phyloP scores from a whole-genome alignment of 1,284 basidiomycete genomes.

The Moniliophthora roreri region DNA sequence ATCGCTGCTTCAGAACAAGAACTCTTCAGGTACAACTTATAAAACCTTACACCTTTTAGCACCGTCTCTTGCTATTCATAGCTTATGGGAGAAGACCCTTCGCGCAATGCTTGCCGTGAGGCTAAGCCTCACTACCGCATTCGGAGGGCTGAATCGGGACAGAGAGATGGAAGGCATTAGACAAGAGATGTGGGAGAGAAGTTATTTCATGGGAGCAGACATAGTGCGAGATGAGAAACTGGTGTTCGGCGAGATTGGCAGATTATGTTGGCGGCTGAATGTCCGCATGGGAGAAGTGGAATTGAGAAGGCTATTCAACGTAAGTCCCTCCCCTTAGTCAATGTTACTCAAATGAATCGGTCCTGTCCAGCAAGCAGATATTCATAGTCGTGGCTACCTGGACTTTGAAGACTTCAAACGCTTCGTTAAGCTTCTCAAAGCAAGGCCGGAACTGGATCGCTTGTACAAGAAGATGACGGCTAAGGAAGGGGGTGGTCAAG shows the following conservation, averaged over 20 bases:
- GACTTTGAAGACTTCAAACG: conserved; percentile 84
- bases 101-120: conserved; percentile 59
- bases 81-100: conserved; percentile 67
- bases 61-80: conserved; percentile 65
- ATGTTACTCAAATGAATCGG: neutral
- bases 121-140: conserved; percentile 66
- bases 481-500: conserved; percentile 11
- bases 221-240: conserved; percentile 52
- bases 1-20: neutral
- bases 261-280: conserved; percentile 75
- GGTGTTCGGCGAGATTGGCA: conserved; percentile 72
- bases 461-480: conserved; percentile 59
- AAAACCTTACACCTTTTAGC: conserved; percentile 93
- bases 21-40: conserved; percentile 69
- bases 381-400: conserved; percentile 62
- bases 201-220: conserved; percentile 60
- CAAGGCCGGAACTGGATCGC: conserved; percentile 76
- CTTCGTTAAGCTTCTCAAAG: conserved; percentile 86
- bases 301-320: conserved; percentile 66
- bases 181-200: conserved; percentile 77
- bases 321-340: conserved; percentile 27
- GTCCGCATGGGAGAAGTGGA: conserved; percentile 68
- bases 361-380: conserved; percentile 68
- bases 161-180: conserved; percentile 45
- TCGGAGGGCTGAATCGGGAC: conserved; percentile 35